Evolutionary conservation across 441 rosid genomes (phyloP), one percentile per base, ranked within the genome.

Genomic region (Melastoma candidum): DNA sequence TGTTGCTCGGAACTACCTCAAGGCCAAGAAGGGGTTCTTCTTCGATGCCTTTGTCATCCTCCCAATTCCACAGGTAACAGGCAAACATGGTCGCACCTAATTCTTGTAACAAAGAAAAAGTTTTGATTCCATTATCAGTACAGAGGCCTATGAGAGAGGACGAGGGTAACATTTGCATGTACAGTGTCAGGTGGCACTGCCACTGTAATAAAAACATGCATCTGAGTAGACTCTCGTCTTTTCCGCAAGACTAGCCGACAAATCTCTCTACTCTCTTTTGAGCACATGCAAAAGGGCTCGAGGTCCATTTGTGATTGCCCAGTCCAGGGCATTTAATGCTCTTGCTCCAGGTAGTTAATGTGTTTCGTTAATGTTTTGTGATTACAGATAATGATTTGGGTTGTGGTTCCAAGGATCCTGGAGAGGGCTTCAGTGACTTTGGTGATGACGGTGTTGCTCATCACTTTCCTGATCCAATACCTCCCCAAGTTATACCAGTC

Each of bases 401-500:
- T 78, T 49, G 86, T 63, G 58, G 65, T 85, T 51, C 98, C 98
- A 1, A 63, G 68, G 1, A 47, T 85, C 12, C 49, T 90, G 39
- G 70, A 81, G 51, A 71, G 54, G 58, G 93, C 96, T 22, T 74
- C 81, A 12, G 73, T 74, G 49, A 85, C 90, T 5, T 48, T 71
- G 43, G 72, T 85, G 65, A 80, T 87, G 85, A 78, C 90, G 10
- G 72, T 85, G 50, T 58, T 81, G 12, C 69, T 90, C 64, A 63
- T 81, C 29, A 66, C 79, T 53, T 87, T 90, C 68, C 64, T 87
- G 11, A 77, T 87, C 67, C 97, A 90, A 61, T 90, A 87, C 68
- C 80, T 90, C 44, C 97, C 97, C 17, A 90, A 83, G 60, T 87
- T 90, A 49, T 87, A 78, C 54, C 96, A 90, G 68, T 84, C 95